A percentile compares a stretch with the other conserved stretches of the same genome.
Conservation (phyloP, 148 eudicot genomes). For the Rhododendron henanense region DNA sequence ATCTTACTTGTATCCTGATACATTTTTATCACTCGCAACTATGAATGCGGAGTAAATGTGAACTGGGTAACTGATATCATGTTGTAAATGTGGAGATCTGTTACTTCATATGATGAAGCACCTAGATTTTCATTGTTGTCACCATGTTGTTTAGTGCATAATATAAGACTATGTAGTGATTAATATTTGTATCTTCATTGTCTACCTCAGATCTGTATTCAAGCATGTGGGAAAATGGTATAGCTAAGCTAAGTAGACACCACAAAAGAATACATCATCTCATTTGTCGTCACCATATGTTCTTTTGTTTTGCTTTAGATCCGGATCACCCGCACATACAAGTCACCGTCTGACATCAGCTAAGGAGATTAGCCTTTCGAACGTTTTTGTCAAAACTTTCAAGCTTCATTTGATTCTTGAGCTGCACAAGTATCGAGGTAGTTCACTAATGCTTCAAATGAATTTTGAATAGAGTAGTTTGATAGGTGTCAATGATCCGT, state of each 20-base stretch:
- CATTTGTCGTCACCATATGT: neutral
- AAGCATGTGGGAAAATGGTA: neutral
- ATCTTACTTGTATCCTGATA: slow-evolving; percentile 6
- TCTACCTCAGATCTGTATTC: neutral
- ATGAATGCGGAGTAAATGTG: neutral
- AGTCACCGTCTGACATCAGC: slow-evolving; percentile 11
- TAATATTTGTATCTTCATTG: neutral
- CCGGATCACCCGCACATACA: slow-evolving; percentile 33
- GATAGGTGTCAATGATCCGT: neutral
- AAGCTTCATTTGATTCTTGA: slow-evolving; percentile 12
- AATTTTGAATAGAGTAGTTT: neutral
- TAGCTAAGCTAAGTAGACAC: neutral
- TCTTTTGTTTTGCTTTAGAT: slow-evolving; percentile 17
- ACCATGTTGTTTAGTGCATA: neutral
- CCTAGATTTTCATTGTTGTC: neutral
- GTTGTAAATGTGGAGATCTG: neutral
- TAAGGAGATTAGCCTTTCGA: neutral
- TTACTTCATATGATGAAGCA: neutral
- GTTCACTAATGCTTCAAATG: neutral
- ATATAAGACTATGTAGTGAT: neutral
- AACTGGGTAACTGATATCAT: neutral
- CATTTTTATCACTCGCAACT: neutral
- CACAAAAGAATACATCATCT: neutral
- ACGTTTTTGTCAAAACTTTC: neutral
- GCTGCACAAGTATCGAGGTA: slow-evolving; percentile 5